These are phyloP conservation scores for Geotrichum cucujoidarum DNA, from an alignment of 1,139 yeast genomes.

Conservation along the genomic window DNA sequence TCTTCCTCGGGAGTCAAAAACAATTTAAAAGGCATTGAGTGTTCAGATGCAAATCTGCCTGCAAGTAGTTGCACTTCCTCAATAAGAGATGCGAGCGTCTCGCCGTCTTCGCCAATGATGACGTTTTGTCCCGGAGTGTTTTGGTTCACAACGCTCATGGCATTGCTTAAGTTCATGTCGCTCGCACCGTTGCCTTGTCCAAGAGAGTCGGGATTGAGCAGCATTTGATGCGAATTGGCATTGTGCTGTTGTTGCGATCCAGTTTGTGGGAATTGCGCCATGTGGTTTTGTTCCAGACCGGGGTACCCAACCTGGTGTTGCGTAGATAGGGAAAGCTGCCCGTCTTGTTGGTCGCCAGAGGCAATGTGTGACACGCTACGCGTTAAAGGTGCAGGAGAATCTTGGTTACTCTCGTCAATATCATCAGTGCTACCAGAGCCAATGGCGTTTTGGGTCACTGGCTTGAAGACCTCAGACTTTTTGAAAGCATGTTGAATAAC, in stretches of 20 bases:
- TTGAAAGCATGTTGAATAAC: conserved; percentile 11
- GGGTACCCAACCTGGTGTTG: too few species aligned
- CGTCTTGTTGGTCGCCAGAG: too few species aligned
- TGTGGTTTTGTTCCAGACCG: not conserved
- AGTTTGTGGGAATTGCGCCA: too few species aligned
- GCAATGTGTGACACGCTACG: too few species aligned
- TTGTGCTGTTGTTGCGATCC: conserved; percentile 5
- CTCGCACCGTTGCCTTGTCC: not conserved
- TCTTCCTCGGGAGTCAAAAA: conserved; percentile 17
- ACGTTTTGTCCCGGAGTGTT: not conserved
- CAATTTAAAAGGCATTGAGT: conserved; percentile 16
- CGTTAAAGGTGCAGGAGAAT: too few species aligned
- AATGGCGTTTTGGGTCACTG: not conserved
- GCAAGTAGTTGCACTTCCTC: conserved; percentile 17
- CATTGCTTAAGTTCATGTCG: too few species aligned
- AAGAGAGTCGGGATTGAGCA: not conserved
- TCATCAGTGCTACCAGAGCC: too few species aligned
- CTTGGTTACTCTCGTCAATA: too few species aligned
- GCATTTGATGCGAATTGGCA: conserved; percentile 3
- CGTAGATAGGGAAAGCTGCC: conserved; percentile 6
- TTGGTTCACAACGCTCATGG: too few species aligned
- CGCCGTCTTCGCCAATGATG: not conserved
- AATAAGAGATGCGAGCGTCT: conserved; percentile 8
- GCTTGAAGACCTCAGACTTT: conserved; percentile 15
- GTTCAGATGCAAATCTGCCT: conserved; percentile 13